phyloP scores from a whole-genome alignment of 2,329 filamentous ascomycete species.

The Aspergillus thermomutatus region DNA sequence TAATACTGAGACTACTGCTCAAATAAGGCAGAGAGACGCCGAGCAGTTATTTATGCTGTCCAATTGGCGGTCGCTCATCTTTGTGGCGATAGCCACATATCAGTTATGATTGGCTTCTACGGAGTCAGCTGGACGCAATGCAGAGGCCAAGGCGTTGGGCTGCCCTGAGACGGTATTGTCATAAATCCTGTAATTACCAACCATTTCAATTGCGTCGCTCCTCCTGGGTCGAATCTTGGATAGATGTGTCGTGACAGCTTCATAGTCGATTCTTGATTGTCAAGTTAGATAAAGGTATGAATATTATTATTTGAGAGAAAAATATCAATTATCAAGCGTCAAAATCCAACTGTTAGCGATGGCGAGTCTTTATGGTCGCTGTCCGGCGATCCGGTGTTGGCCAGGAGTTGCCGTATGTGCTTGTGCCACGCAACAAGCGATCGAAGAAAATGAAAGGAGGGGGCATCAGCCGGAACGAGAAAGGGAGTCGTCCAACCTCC shows the following conservation, averaged over 20 bases:
- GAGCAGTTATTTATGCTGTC: slow-evolving; percentile 8
- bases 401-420: neutral
- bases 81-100: slow-evolving; percentile 3
- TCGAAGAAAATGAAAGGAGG: slow-evolving; percentile 5
- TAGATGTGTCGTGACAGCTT: neutral
- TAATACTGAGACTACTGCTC: neutral
- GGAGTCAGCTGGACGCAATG: slow-evolving; percentile 13
- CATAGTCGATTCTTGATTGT: neutral
- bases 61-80: slow-evolving; percentile 3
- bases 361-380: neutral
- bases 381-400: neutral
- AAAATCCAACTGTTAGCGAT: neutral
- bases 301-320: neutral
- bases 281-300: neutral
- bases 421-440: slow-evolving; percentile 4
- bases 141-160: slow-evolving; percentile 6
- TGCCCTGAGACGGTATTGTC: neutral
- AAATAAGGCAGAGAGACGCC: neutral
- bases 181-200: neutral
- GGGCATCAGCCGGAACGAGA: slow-evolving; percentile 1
- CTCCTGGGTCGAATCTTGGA: neutral
- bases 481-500: slow-evolving; percentile 2
- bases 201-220: neutral
- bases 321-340: neutral
- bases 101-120: slow-evolving; percentile 6